These are phyloP conservation scores for Curvularia eragrostidis DNA, from an alignment of 2,329 filamentous ascomycete species.

Conservation along the genomic window DNA sequence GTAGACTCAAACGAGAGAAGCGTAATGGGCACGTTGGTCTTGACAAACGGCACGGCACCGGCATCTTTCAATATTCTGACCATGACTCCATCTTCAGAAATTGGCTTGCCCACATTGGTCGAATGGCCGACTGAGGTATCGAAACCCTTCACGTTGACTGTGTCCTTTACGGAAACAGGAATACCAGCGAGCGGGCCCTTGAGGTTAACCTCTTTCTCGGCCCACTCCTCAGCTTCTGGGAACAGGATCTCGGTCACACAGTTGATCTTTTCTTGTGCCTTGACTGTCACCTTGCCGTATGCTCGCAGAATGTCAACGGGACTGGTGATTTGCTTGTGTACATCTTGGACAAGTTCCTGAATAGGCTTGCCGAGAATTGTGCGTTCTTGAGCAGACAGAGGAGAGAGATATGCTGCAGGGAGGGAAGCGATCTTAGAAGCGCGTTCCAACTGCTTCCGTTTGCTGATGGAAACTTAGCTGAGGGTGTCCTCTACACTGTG, in stretches of 20 bases:
- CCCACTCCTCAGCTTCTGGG: slow-evolving; percentile 77
- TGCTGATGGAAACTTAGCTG: slow-evolving; percentile 58
- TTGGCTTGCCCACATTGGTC: slow-evolving; percentile 71
- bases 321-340: slow-evolving; percentile 71
- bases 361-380: slow-evolving; percentile 76
- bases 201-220: slow-evolving; percentile 67
- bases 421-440: slow-evolving; percentile 72
- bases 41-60: slow-evolving; percentile 88
- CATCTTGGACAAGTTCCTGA: slow-evolving; percentile 75
- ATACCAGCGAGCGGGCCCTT: slow-evolving; percentile 86
- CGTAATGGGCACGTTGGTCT: slow-evolving; percentile 88
- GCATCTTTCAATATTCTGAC: slow-evolving; percentile 83
- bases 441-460: slow-evolving; percentile 80
- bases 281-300: slow-evolving; percentile 85
- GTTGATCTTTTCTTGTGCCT: slow-evolving; percentile 86
- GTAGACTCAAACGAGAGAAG: slow-evolving; percentile 85
- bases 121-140: slow-evolving; percentile 85
- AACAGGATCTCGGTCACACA: slow-evolving; percentile 89
- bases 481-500: slow-evolving; percentile 4
- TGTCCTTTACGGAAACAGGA: slow-evolving; percentile 82
- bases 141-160: slow-evolving; percentile 79
- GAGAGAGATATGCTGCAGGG: slow-evolving; percentile 67
- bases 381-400: slow-evolving; percentile 70
- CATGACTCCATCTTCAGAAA: slow-evolving; percentile 71
- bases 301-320: slow-evolving; percentile 79